Conservation (phyloP, 2,329 filamentous ascomycete genomes). For the Aspergillus novofumigatus region DNA sequence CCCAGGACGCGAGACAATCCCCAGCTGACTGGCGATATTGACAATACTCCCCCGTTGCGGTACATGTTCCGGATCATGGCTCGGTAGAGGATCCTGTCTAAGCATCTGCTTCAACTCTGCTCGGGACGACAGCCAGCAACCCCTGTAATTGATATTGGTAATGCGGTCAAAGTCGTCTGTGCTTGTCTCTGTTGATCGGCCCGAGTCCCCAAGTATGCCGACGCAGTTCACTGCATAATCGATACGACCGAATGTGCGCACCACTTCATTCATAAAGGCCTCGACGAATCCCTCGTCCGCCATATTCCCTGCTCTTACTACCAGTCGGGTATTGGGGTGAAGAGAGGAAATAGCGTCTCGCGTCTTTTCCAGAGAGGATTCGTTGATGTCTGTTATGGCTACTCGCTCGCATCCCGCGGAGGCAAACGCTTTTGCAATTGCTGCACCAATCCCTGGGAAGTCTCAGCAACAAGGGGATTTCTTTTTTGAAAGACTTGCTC, state of each 20-base stretch:
- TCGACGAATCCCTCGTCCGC: constrained; percentile 45
- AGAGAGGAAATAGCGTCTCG: constrained; percentile 22
- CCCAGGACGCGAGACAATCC: constrained; percentile 45
- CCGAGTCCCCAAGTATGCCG: constrained; percentile 38
- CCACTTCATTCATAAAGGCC: constrained; percentile 26
- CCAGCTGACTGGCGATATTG: constrained; percentile 52
- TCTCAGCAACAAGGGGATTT: no score
- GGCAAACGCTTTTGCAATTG: constrained; percentile 50
- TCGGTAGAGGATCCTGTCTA: constrained; percentile 40
- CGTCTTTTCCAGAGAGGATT: constrained; percentile 34
- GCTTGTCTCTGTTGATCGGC: constrained; percentile 41
- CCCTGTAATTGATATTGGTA: constrained; percentile 54
- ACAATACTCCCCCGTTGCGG: constrained; percentile 48
- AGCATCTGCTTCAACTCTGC: constrained; percentile 46
- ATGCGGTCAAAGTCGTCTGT: constrained; percentile 50
- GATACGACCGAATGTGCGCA: constrained; percentile 43
- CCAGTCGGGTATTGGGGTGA: constrained; percentile 33
- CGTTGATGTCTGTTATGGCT: constrained; percentile 53
- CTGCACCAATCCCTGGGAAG: constrained; percentile 51
- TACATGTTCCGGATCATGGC: constrained; percentile 32
- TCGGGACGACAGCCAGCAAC: constrained; percentile 46
- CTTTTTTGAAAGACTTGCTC: neutral
- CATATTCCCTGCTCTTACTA: constrained; percentile 44
- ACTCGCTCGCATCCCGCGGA: constrained; percentile 48
- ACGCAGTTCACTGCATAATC: constrained; percentile 58